Evolutionary conservation across 495 filamentous ascomycete genomes (phyloP).

Genomic region (Daldinia caldariorum): DNA sequence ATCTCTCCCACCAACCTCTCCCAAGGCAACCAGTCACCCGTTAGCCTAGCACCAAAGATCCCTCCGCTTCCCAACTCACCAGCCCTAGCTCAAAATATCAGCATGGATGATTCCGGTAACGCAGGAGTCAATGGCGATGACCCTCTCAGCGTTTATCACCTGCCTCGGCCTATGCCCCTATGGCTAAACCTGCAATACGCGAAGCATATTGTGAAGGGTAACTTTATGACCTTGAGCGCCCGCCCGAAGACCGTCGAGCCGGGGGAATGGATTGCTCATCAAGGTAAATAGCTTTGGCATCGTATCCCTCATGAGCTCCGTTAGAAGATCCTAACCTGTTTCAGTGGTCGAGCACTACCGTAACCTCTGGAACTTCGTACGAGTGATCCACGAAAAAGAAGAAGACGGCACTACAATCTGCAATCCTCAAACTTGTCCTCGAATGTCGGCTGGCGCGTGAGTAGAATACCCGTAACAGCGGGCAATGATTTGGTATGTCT

Average conservation of each 20-base stretch:
- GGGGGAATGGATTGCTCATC: slow-evolving; percentile 94
- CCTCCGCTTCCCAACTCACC: slow-evolving; percentile 69
- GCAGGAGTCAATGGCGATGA: slow-evolving; percentile 62
- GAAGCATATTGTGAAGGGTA: slow-evolving; percentile 90
- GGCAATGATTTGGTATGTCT: slow-evolving; percentile 11
- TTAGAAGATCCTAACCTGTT: slow-evolving; percentile 36
- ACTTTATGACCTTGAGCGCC: slow-evolving; percentile 93
- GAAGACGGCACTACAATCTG: slow-evolving; percentile 77
- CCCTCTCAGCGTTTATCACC: slow-evolving; percentile 58
- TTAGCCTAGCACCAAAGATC: slow-evolving; percentile 61
- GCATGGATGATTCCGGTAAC: slow-evolving; percentile 58
- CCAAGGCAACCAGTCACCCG: slow-evolving; percentile 58
- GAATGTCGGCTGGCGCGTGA: slow-evolving; percentile 91
- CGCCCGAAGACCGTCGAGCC: slow-evolving; percentile 88
- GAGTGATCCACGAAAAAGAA: slow-evolving; percentile 82
- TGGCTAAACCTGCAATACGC: slow-evolving; percentile 83
- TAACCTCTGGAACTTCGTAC: slow-evolving; percentile 82
- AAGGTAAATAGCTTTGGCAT: slow-evolving; percentile 67
- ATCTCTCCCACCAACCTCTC: slow-evolving; percentile 56
- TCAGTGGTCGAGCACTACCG: slow-evolving; percentile 91
- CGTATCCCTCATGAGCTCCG: neutral
- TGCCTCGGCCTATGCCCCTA: slow-evolving; percentile 60
- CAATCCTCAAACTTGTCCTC: slow-evolving; percentile 82
- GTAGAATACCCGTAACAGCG: slow-evolving; percentile 48
- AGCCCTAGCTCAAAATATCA: slow-evolving; percentile 62